Evolutionary conservation across 75 land plant species (phyloP).

Genomic region (Pseudotsuga menziesii): DNA sequence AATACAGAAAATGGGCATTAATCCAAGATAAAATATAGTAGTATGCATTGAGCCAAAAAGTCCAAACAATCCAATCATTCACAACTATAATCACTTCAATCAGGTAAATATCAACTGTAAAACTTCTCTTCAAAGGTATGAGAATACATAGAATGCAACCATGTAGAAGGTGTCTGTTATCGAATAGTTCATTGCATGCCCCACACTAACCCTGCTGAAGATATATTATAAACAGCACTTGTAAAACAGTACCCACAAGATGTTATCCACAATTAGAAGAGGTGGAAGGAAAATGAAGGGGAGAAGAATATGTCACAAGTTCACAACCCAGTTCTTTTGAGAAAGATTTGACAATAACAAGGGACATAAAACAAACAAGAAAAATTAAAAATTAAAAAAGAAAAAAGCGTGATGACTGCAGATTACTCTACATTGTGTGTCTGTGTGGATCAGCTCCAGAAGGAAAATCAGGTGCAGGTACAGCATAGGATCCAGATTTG

Average conservation of each 20-base stretch:
- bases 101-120: not conserved
- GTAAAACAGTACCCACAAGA: not conserved
- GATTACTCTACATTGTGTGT: too few relatives aligned
- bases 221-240: not conserved
- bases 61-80: not conserved
- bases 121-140: not conserved
- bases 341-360: too few relatives aligned
- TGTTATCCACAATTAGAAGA: not conserved
- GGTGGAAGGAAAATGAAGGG: not conserved
- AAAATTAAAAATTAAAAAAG: too few relatives aligned
- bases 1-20: slow-evolving; percentile 1
- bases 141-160: not conserved
- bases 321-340: too few relatives aligned
- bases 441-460: too few relatives aligned
- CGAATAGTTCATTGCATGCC: not conserved
- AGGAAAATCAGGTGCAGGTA: too few relatives aligned
- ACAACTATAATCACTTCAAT: not conserved
- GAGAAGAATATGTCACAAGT: too few relatives aligned
- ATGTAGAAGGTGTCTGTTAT: not conserved
- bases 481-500: too few relatives aligned
- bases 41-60: not conserved
- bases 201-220: not conserved
- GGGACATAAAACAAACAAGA: too few relatives aligned
- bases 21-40: slow-evolving; percentile 3
- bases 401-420: too few relatives aligned